Evolutionary conservation across 1,284 basidiomycete genomes (phyloP).

Genomic region (Leccinum variabile): DNA sequence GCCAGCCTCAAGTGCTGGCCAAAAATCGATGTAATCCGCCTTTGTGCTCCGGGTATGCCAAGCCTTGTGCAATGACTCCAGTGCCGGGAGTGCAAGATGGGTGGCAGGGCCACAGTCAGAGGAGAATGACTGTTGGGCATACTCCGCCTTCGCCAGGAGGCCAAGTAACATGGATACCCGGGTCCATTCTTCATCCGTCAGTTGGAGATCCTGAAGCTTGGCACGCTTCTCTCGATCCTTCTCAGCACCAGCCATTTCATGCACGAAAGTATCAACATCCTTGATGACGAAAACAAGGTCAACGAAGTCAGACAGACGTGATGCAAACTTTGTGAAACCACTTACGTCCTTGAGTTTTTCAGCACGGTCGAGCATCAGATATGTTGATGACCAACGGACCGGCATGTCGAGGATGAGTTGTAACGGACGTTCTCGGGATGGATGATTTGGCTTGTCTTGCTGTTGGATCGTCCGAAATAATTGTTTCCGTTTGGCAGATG

Average conservation of each 20-base stretch:
- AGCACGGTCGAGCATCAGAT: not conserved
- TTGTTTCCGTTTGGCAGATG: not conserved
- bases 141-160: not conserved
- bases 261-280: constrained; percentile 11
- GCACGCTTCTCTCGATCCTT: not conserved
- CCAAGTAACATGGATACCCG: not conserved
- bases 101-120: not conserved
- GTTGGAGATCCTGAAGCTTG: not conserved
- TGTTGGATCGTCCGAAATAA: not conserved
- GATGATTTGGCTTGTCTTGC: not conserved
- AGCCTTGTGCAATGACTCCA: not conserved
- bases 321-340: not conserved
- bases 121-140: constrained; percentile 4
- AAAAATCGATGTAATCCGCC: not conserved
- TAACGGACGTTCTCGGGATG: not conserved
- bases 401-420: constrained; percentile 2
- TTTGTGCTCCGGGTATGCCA: not conserved
- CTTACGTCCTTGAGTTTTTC: constrained; percentile 3
- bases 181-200: not conserved
- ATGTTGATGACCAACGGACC: not conserved
- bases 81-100: constrained; percentile 1
- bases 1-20: not conserved
- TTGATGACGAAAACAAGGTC: not conserved
- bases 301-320: not conserved
- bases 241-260: constrained; percentile 13